Percentiles rank a stretch among this genome's conserved stretches.
These are phyloP conservation scores for Paramecium sonneborni DNA, from an alignment of 73 alveolate species.

Conservation along the genomic window DNA sequence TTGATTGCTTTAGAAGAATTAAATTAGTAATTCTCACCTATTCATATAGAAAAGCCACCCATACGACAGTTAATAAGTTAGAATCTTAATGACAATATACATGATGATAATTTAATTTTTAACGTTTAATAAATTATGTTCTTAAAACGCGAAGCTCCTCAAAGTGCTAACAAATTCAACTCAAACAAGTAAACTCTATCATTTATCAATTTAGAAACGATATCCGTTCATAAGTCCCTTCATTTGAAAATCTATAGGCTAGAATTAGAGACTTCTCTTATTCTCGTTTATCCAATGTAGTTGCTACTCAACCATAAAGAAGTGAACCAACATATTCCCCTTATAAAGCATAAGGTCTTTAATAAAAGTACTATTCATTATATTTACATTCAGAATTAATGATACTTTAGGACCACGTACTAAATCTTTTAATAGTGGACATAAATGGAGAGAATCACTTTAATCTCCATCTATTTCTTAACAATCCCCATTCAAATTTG, in stretches of 20 bases:
- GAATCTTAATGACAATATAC: not conserved
- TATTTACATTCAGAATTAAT: not conserved
- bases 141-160: not conserved
- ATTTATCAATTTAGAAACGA: not conserved
- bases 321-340: conserved; percentile 36
- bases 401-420: conserved; percentile 40
- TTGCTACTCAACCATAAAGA: not conserved
- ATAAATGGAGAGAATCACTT: not conserved
- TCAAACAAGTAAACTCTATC: not conserved
- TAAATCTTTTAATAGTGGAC: not conserved
- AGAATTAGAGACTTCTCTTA: conserved; percentile 55
- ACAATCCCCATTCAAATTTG: not conserved
- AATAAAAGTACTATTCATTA: not conserved
- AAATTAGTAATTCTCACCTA: not conserved
- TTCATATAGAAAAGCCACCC: not conserved
- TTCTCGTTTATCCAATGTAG: conserved; percentile 5
- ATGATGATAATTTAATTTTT: conserved; percentile 5
- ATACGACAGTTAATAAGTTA: not conserved
- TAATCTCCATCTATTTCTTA: not conserved
- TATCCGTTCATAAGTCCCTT: not conserved
- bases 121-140: conserved; percentile 3
- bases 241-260: conserved; percentile 32
- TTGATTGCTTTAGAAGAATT: not conserved
- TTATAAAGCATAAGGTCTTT: conserved; percentile 13
- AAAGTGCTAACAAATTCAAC: not conserved